Evolutionary conservation across 345 rosid species (phyloP).

Genomic region (Trapa incisa): DNA sequence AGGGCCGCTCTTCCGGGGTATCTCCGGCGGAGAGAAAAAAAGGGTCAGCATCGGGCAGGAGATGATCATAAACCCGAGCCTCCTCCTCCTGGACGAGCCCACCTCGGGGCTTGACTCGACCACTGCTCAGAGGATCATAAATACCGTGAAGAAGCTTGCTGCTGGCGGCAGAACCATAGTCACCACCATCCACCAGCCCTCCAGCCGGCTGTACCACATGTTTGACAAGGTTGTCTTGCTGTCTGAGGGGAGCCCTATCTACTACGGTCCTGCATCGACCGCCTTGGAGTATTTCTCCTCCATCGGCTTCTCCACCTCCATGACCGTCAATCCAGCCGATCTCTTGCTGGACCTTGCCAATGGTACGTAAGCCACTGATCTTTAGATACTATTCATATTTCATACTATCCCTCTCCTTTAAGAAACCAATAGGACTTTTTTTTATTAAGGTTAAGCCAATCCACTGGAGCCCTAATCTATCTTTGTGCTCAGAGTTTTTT

Average conservation of each 20-base stretch:
- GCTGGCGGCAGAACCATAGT: conserved; percentile 77
- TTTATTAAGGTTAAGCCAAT: no score
- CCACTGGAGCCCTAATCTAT: no score
- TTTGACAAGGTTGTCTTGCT: conserved; percentile 89
- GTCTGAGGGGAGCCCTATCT: conserved; percentile 78
- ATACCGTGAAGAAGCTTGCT: conserved; percentile 72
- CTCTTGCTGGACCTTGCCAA: conserved; percentile 93
- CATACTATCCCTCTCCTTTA: no score
- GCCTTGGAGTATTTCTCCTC: conserved; percentile 84
- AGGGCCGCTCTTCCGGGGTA: conserved; percentile 83
- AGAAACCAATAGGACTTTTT: no score
- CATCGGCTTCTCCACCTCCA: conserved; percentile 75
- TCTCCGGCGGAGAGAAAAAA: conserved; percentile 96
- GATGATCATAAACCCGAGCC: conserved; percentile 91
- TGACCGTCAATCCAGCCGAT: conserved; percentile 92
- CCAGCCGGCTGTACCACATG: conserved; percentile 91
- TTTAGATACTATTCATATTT: not conserved
- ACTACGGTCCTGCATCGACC: conserved; percentile 71
- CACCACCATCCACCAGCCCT: conserved; percentile 96
- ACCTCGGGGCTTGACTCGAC: conserved; percentile 98
- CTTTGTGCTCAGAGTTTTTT: no score
- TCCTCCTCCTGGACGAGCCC: conserved; percentile 85
- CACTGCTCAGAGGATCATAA: conserved; percentile 73
- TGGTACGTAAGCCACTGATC: conserved; percentile 46
- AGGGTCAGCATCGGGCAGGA: conserved; percentile 97